These are phyloP conservation scores for Geosmithia putterillii DNA, from an alignment of 2,329 filamentous ascomycete species.

Conservation along the genomic window DNA sequence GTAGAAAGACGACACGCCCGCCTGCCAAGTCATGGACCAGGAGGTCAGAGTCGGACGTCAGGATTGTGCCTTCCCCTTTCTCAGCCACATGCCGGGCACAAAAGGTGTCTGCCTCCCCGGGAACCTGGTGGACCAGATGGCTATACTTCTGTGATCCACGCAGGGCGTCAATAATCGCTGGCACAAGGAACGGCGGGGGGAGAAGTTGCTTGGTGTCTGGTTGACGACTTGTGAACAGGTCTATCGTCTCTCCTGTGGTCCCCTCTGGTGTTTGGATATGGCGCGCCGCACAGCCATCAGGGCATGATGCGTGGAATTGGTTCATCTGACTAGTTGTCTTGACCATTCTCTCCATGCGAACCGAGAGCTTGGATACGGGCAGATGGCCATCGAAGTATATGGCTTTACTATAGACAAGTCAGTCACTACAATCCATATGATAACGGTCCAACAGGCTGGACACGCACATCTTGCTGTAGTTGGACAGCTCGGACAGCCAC, in stretches of 20 bases:
- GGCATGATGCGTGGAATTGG: neutral
- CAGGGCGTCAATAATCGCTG: conserved; percentile 63
- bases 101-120: conserved; percentile 75
- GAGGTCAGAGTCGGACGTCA: conserved; percentile 84
- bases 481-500: conserved; percentile 51
- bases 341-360: conserved; percentile 49
- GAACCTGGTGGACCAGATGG: conserved; percentile 44
- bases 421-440: conserved; percentile 7
- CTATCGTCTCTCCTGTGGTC: conserved; percentile 4
- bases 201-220: conserved; percentile 20
- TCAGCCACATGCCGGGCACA: conserved; percentile 55
- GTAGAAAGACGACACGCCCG: conserved; percentile 56
- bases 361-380: conserved; percentile 50
- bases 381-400: conserved; percentile 84
- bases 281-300: neutral
- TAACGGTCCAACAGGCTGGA: neutral
- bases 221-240: conserved; percentile 12
- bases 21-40: conserved; percentile 59
- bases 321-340: conserved; percentile 41
- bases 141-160: conserved; percentile 26
- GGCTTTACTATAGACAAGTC: conserved; percentile 29
- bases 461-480: neutral
- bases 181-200: conserved; percentile 61
- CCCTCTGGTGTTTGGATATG: neutral
- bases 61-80: conserved; percentile 37